Evolutionary conservation across 2,329 filamentous ascomycete genomes (phyloP).

Genomic region (Neofusicoccum sp.): DNA sequence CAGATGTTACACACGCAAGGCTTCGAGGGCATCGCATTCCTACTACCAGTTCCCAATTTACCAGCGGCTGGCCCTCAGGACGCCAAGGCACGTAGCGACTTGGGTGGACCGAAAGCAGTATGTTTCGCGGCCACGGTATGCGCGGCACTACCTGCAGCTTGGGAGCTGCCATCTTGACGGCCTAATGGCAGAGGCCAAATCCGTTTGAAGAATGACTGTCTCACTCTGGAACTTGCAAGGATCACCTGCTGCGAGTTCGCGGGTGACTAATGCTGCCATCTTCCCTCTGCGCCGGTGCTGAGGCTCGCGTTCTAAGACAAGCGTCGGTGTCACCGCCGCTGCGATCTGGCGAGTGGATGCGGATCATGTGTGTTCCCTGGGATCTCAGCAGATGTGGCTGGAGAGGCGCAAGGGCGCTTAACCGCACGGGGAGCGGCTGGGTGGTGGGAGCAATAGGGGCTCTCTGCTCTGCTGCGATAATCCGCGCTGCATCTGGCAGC

Average conservation of each 20-base stretch:
- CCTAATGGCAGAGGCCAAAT: conserved; percentile 15
- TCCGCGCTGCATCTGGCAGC: conserved; percentile 13
- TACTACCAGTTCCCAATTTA: conserved; percentile 18
- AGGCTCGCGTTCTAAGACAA: conserved; percentile 18
- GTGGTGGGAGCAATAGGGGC: conserved; percentile 1
- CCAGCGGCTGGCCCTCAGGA: conserved; percentile 9
- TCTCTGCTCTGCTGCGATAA: neutral
- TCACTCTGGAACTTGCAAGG: conserved; percentile 18
- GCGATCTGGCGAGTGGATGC: conserved; percentile 16
- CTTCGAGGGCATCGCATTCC: conserved; percentile 18
- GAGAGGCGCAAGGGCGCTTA: conserved; percentile 15
- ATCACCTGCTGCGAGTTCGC: conserved; percentile 12
- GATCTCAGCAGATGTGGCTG: conserved; percentile 15
- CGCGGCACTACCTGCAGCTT: conserved; percentile 18
- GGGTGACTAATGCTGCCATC: conserved; percentile 17
- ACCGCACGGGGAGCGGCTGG: conserved; percentile 3
- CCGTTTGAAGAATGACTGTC: conserved; percentile 20
- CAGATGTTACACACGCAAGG: conserved; percentile 16
- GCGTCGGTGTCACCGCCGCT: conserved; percentile 14
- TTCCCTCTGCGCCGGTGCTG: conserved; percentile 14
- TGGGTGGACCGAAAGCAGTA: conserved; percentile 20
- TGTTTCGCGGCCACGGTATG: conserved; percentile 20
- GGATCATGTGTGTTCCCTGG: conserved; percentile 14
- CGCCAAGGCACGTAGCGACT: conserved; percentile 17
- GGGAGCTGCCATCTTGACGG: conserved; percentile 7